Base-by-base conservation (phyloP, 2,329 filamentous ascomycete species). In the Fusarium buxicola region DNA sequence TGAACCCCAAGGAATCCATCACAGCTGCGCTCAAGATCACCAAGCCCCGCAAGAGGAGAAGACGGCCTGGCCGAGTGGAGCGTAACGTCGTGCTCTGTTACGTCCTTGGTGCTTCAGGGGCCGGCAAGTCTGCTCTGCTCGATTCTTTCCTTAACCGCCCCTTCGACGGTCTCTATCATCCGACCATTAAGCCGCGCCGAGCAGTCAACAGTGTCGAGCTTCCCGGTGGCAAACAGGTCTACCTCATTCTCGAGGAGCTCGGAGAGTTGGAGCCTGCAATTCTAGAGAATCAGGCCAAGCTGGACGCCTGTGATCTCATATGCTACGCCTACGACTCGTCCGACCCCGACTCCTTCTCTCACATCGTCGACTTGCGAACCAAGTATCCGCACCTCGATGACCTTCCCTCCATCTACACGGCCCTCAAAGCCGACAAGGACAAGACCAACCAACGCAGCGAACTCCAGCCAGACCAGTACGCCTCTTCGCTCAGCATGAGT, bases 281-380 rank as follows among this genome's bases (percentile, higher is more conserved):
- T 51, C 82, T 99, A 4, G 95, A 98, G 54, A 99, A 99, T 73
- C 88, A 89, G 72, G 86, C 88, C 39, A 97, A 96, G 76, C 83
- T 99, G 12, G 92, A 97, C 71, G 89, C 93, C 7, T 98, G 94
- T 76, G 95, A 99, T 76, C 84, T 99, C 21, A 85, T 99, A 40
- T 96, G 94, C 77, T 98, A 96, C 77, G 89, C 92, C 1, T 99
- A 98, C 78, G 95, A 99, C 79, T 98, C 94, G 3, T 96, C 93
- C 2, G 94, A 99, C 61, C 94, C 95, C 0, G 94, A 98, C 75
- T 97, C 92, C 5, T 99, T 99, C 76, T 88, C 91, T 2, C 94
- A 98, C 72, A 92, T 99, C 49, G 91, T 94, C 32, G 86, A 91
- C 15, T 82, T 97, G 44, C 89, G 94, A 38, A 84, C 86, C 52